Conservation (phyloP, 176 grass and related monocot species). For the Thalia dealbata region DNA sequence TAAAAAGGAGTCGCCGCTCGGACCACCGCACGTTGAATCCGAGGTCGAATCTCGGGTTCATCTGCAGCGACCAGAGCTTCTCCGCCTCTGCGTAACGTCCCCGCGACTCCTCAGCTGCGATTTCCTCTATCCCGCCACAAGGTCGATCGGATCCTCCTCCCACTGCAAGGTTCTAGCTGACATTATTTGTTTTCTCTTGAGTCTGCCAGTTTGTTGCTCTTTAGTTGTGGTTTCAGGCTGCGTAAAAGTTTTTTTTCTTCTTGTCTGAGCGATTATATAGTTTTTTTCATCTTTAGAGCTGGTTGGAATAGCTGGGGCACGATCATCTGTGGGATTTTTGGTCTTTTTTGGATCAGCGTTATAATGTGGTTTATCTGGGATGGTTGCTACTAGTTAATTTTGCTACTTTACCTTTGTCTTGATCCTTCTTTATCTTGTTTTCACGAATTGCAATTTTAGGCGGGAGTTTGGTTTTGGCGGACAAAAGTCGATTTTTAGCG, state of each 20-base stretch:
- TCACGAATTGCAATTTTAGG: no score
- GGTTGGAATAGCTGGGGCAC: not conserved
- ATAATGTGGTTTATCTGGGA: no score
- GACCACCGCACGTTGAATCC: not conserved
- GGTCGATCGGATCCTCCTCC: not conserved
- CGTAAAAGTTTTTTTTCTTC: not conserved
- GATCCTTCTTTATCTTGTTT: no score
- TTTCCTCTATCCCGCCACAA: not conserved
- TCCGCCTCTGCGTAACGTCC: not conserved
- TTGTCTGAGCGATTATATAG: not conserved
- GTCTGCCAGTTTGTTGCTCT: no score
- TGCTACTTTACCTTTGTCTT: no score
- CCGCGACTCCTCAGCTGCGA: not conserved
- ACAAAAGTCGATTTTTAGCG: no score
- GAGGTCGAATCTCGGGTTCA: not conserved
- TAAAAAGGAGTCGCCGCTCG: not conserved
- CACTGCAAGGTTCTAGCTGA: no score
- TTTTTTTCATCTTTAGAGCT: not conserved
- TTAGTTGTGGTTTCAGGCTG: not conserved
- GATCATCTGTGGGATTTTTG: not conserved
- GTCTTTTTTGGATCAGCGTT: no score
- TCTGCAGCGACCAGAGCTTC: not conserved
- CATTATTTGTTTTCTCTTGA: not conserved
- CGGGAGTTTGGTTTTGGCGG: no score
- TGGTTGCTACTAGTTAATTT: no score